These are phyloP conservation scores for Macrolepiota dolichaula DNA, from an alignment of 768 basidiomycete species.

Conservation along the genomic window DNA sequence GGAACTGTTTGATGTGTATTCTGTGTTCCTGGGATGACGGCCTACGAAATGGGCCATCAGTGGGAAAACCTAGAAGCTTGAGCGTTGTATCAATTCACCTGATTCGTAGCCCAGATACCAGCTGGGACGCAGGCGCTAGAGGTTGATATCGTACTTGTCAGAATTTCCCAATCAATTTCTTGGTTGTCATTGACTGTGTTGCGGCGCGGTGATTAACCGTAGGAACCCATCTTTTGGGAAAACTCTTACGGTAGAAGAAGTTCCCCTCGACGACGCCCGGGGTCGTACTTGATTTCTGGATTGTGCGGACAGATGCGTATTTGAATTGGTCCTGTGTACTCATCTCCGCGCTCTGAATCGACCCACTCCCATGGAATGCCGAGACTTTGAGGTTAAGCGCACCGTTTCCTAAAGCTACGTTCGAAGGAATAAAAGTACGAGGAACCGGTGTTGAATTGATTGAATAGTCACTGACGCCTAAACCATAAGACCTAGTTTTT, in stretches of 20 bases:
- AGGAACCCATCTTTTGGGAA: not conserved
- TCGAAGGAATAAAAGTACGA: slow-evolving; percentile 24
- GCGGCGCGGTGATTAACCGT: not conserved
- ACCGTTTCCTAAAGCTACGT: slow-evolving; percentile 28
- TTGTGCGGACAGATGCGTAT: slow-evolving; percentile 32
- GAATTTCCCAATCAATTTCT: slow-evolving; percentile 32
- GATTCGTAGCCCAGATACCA: slow-evolving; percentile 35
- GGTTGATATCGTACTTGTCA: slow-evolving; percentile 29
- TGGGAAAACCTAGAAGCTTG: not conserved
- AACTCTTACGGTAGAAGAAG: slow-evolving; percentile 33
- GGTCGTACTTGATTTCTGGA: slow-evolving; percentile 29
- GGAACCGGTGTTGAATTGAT: slow-evolving; percentile 16
- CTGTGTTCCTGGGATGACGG: slow-evolving; percentile 16
- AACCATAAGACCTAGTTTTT: slow-evolving; percentile 18
- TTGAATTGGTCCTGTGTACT: slow-evolving; percentile 24
- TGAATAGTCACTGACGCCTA: slow-evolving; percentile 26
- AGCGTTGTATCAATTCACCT: slow-evolving; percentile 15
- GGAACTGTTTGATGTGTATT: slow-evolving; percentile 21
- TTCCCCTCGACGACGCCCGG: slow-evolving; percentile 33
- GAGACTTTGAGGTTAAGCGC: slow-evolving; percentile 30
- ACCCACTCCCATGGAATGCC: slow-evolving; percentile 25
- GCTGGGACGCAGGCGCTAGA: slow-evolving; percentile 24
- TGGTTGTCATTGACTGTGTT: slow-evolving; percentile 25
- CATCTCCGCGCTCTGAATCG: slow-evolving; percentile 27
- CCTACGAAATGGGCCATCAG: slow-evolving; percentile 11